These are phyloP conservation scores for Globisporangium spinosum DNA, from an alignment of 352 stramenopile genomes.

Conservation along the genomic window DNA sequence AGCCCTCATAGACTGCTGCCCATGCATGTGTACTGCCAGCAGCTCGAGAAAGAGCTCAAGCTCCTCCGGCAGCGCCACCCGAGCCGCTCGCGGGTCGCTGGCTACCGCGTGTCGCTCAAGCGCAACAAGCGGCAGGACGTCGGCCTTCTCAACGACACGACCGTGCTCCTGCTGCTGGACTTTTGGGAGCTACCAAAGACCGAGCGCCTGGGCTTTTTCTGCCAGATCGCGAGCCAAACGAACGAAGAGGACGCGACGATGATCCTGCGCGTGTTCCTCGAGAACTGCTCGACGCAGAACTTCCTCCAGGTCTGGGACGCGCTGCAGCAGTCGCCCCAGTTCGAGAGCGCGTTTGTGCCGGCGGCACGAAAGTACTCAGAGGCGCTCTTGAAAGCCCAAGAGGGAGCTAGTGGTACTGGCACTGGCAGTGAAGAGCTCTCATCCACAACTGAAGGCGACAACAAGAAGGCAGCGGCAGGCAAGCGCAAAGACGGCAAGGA, in stretches of 20 bases:
- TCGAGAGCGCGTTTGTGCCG: constrained; percentile 33
- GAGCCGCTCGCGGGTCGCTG: constrained; percentile 15
- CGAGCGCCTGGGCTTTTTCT: constrained; percentile 65
- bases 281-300: constrained; percentile 38
- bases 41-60: constrained; percentile 60
- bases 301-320: constrained; percentile 49
- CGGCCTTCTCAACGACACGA: constrained; percentile 53
- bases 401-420: background rate
- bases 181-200: constrained; percentile 59
- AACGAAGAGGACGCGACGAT: constrained; percentile 41
- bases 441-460: constrained; percentile 1
- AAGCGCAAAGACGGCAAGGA: background rate
- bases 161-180: constrained; percentile 54
- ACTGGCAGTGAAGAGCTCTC: background rate
- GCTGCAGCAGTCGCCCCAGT: constrained; percentile 44
- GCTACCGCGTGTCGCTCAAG: constrained; percentile 17
- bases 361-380: constrained; percentile 23
- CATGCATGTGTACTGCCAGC: constrained; percentile 61
- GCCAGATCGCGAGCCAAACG: constrained; percentile 61
- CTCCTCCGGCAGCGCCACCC: constrained; percentile 29
- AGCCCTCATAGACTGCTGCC: constrained; percentile 16
- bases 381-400: constrained; percentile 11
- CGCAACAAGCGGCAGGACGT: constrained; percentile 28
- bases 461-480: constrained; percentile 8
- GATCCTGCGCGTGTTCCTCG: constrained; percentile 28